phyloP scores from a whole-genome alignment of 306 rosid species.

The Medicago ruthenica region DNA sequence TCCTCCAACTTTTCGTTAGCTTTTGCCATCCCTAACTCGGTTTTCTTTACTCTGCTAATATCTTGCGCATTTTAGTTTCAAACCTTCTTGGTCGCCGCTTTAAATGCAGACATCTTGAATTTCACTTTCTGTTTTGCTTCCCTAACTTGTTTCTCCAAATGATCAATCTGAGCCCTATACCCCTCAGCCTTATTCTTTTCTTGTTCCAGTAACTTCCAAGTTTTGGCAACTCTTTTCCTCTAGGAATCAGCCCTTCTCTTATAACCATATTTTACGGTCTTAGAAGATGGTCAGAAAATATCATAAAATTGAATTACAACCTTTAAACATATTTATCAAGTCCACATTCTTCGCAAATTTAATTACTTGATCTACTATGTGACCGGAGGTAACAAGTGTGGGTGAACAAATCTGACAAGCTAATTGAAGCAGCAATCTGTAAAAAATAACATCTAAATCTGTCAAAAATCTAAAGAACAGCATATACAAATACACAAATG shows the following conservation, averaged over 20 bases:
- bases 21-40: conserved; percentile 51
- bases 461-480: neutral
- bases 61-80: conserved; percentile 60
- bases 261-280: neutral
- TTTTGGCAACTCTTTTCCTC: conserved; percentile 61
- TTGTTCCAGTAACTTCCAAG: conserved; percentile 49
- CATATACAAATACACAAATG: neutral
- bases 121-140: conserved; percentile 58
- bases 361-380: neutral
- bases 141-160: conserved; percentile 60
- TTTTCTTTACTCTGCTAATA: conserved; percentile 56
- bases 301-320: neutral
- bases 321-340: neutral
- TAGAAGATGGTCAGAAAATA: neutral
- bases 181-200: conserved; percentile 61
- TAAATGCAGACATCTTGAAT: conserved; percentile 49
- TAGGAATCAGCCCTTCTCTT: conserved; percentile 59
- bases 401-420: neutral
- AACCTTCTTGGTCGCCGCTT: conserved; percentile 56
- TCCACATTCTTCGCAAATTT: neutral
- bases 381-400: neutral
- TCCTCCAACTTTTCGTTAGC: conserved; percentile 60
- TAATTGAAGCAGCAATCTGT: conserved; percentile 66
- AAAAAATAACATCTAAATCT: neutral
- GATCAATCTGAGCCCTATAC: conserved; percentile 51